phyloP scores from a whole-genome alignment of 108 stramenopile species.

The Fistulifera pelliculosa region DNA sequence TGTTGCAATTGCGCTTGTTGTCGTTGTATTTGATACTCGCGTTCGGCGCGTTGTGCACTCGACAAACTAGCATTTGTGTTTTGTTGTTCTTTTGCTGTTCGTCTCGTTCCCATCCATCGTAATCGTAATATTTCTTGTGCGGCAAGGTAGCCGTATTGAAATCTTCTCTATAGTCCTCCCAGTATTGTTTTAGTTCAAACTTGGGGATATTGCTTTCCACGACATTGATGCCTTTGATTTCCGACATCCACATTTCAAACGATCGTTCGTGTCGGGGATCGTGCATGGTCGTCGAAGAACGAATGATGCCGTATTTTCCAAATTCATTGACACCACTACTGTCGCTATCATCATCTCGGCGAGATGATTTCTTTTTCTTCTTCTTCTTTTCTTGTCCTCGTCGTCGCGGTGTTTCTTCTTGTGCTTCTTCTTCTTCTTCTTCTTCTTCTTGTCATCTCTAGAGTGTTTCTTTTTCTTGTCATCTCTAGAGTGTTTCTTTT shows the following conservation, averaged over 20 bases:
- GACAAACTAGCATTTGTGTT: conserved; percentile 13
- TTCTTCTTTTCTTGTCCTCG: conserved; percentile 23
- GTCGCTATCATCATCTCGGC: conserved; percentile 15
- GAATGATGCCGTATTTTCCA: conserved; percentile 87
- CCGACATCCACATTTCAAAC: conserved; percentile 87
- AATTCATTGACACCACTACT: conserved; percentile 34
- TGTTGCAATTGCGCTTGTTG: conserved; percentile 10
- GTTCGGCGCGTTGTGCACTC: conserved; percentile 26
- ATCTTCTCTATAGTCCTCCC: conserved; percentile 87
- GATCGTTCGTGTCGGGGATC: conserved; percentile 22
- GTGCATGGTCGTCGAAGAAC: conserved; percentile 42
- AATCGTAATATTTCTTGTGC: conserved; percentile 90
- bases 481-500: conserved; percentile 16
- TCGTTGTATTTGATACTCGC: conserved; percentile 37
- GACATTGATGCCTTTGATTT: conserved; percentile 74
- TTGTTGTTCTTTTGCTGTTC: conserved; percentile 64
- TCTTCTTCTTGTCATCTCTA: conserved; percentile 23
- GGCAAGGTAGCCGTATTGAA: conserved; percentile 95
- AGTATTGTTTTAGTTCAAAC: conserved; percentile 82
- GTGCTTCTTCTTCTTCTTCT: conserved; percentile 30
- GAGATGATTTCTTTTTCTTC: conserved; percentile 18
- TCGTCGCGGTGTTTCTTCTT: conserved; percentile 13
- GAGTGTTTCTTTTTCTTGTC: conserved; percentile 21
- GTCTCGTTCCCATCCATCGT: conserved; percentile 94
- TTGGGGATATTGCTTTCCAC: conserved; percentile 69